Evolutionary conservation across 148 eudicot species (phyloP).

Genomic region (Camellia granthamiana): DNA sequence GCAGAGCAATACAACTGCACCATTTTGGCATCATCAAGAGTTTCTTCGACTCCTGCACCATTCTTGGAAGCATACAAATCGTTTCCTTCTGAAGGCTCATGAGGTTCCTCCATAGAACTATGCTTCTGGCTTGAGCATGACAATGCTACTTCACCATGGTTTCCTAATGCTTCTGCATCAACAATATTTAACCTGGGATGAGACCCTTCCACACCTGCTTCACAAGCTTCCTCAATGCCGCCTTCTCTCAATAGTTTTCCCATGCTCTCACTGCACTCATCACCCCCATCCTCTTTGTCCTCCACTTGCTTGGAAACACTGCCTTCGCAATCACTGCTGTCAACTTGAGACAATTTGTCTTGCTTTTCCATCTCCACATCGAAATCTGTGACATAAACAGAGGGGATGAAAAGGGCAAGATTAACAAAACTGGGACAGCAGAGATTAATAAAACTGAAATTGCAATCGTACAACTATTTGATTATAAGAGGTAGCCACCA

Average conservation of each 20-base stretch:
- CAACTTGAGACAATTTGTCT: slow-evolving; percentile 14
- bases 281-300: slow-evolving; percentile 14
- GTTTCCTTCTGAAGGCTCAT: slow-evolving; percentile 16
- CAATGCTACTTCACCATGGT: neutral
- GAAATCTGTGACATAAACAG: neutral
- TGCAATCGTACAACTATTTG: neutral
- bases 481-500: neutral
- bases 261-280: slow-evolving; percentile 4
- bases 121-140: neutral
- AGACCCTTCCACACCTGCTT: slow-evolving; percentile 6
- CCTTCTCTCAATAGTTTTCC: slow-evolving; percentile 20
- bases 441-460: neutral
- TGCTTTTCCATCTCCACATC: slow-evolving; percentile 13
- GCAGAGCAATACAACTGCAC: slow-evolving; percentile 14
- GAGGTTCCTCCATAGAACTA: neutral
- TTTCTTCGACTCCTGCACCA: slow-evolving; percentile 7
- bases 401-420: neutral
- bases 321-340: slow-evolving; percentile 14
- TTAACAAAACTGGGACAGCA: neutral
- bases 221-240: slow-evolving; percentile 12
- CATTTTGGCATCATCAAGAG: slow-evolving; percentile 13
- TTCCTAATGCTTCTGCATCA: neutral
- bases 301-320: slow-evolving; percentile 19
- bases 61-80: slow-evolving; percentile 3
- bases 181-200: neutral